Evolutionary conservation across 2,329 filamentous ascomycete species (phyloP).

Genomic region (Daldinia eschscholtzii): DNA sequence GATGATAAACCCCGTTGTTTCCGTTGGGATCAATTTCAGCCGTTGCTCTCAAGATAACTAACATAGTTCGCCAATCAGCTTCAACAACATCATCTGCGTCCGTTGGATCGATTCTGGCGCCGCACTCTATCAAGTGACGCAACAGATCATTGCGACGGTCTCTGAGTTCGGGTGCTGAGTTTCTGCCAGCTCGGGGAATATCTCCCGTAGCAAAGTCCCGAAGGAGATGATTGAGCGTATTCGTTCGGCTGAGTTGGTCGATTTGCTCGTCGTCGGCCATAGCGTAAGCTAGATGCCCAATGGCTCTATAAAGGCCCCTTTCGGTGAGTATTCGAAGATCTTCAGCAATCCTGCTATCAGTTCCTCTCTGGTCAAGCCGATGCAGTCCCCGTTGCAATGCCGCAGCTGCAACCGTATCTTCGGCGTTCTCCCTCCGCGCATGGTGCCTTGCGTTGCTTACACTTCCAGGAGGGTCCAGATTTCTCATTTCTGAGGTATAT

Average conservation of each 20-base stretch:
- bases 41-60: neutral
- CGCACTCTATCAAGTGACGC: neutral
- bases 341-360: too few species aligned
- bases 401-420: neutral
- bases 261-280: neutral
- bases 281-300: neutral
- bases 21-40: neutral
- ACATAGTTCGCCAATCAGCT: neutral
- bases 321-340: neutral
- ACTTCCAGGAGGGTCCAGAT: neutral
- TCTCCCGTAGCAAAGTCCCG: neutral
- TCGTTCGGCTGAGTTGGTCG: neutral
- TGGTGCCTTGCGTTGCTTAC: neutral
- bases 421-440: too few species aligned
- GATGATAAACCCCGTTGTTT: neutral
- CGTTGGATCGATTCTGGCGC: neutral
- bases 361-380: neutral
- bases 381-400: neutral
- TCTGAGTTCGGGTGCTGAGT: neutral
- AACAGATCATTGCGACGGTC: conserved; percentile 1
- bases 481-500: neutral
- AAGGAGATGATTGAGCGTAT: neutral
- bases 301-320: neutral
- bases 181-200: too few species aligned
- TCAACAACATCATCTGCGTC: neutral